Conservation (phyloP, 495 filamentous ascomycete species). For the Daldinia concentrica region DNA sequence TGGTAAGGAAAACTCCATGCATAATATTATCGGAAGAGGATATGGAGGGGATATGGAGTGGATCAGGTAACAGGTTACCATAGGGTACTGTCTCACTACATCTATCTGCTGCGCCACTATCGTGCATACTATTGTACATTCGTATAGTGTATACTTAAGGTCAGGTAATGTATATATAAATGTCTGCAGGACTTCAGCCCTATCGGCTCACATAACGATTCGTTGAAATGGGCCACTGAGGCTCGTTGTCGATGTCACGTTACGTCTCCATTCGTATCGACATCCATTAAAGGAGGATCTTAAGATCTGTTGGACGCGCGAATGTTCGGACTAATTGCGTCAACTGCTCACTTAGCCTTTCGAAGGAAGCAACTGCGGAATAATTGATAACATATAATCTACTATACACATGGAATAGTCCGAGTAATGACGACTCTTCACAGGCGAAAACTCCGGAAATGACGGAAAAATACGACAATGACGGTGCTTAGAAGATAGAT, state of each 20-base stretch:
- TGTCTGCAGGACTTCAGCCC: conserved; percentile 19
- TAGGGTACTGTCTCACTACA: not conserved
- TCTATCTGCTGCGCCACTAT: not conserved
- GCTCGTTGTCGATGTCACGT: conserved; percentile 27
- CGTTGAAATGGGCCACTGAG: conserved; percentile 18
- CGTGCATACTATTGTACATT: too few relatives aligned
- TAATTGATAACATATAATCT: not conserved
- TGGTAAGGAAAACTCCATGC: too few relatives aligned
- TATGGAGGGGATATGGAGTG: too few relatives aligned
- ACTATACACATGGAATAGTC: not conserved
- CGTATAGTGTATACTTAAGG: too few relatives aligned
- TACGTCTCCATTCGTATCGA: conserved; percentile 22
- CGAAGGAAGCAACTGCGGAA: not conserved
- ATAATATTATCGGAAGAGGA: too few relatives aligned
- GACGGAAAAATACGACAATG: not conserved
- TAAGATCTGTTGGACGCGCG: not conserved
- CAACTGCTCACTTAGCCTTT: too few relatives aligned
- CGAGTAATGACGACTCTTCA: not conserved
- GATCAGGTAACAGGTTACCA: too few relatives aligned
- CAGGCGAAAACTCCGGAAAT: not conserved
- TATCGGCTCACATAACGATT: conserved; percentile 25
- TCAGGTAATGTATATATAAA: not conserved
- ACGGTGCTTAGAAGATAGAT: not conserved
- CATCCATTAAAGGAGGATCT: conserved; percentile 8
- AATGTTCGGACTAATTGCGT: too few relatives aligned